A percentile compares a stretch with the other conserved stretches of the same genome.
These are phyloP conservation scores for Pythium dissimile DNA, from an alignment of 352 stramenopile species.

Conservation along the genomic window DNA sequence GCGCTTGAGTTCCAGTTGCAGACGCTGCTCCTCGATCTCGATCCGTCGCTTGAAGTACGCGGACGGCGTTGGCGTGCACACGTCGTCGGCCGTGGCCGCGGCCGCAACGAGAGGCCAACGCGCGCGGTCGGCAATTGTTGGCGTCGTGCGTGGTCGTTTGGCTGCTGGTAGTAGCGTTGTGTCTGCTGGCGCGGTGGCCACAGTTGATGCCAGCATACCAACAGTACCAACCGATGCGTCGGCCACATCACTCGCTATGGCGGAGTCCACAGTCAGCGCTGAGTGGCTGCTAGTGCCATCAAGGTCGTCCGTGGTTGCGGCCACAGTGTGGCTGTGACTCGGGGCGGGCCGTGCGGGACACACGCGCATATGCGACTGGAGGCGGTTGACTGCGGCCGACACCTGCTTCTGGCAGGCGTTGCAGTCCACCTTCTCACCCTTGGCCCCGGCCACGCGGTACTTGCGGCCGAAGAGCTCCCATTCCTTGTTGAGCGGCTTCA, in stretches of 20 bases:
- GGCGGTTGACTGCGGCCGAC: slow-evolving; percentile 51
- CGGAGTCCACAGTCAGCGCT: neutral
- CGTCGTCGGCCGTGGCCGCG: neutral
- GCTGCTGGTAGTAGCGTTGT: neutral
- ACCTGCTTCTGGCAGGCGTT: slow-evolving; percentile 61
- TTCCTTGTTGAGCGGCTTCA: slow-evolving; percentile 60
- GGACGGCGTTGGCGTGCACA: neutral
- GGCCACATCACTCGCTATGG: neutral
- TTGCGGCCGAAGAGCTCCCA: slow-evolving; percentile 62
- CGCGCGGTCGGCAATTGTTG: neutral
- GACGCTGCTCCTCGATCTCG: slow-evolving; percentile 57
- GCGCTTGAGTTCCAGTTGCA: slow-evolving; percentile 43
- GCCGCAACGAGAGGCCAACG: neutral
- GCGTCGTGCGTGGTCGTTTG: neutral
- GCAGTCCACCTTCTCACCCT: slow-evolving; percentile 63
- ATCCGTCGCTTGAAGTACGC: slow-evolving; percentile 34
- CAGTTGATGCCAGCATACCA: neutral
- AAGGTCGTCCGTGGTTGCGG: neutral
- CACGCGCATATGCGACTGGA: slow-evolving; percentile 61
- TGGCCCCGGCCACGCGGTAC: slow-evolving; percentile 52
- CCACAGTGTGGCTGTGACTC: neutral
- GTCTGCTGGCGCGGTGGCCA: neutral
- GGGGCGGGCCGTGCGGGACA: slow-evolving; percentile 37
- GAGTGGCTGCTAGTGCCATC: neutral
- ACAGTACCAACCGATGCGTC: slow-evolving; percentile 3